These are phyloP conservation scores for Luzula sylvatica DNA, from an alignment of 176 grass and related monocot species.

Conservation along the genomic window DNA sequence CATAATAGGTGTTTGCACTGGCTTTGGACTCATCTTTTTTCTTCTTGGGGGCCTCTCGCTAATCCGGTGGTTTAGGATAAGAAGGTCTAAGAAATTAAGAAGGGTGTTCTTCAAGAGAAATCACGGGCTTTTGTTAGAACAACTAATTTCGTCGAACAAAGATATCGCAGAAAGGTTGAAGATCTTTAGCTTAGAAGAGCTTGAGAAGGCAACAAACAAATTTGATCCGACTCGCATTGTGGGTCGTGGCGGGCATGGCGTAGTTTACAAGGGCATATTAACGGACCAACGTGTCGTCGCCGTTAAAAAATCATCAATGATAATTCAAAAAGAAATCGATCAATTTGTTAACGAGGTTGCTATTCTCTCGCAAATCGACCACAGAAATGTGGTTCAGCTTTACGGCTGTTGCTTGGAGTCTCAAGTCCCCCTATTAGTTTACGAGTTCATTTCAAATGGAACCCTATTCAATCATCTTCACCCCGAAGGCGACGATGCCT, in stretches of 20 bases:
- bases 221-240: slow-evolving; percentile 38
- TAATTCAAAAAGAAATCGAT: slow-evolving; percentile 33
- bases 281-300: slow-evolving; percentile 36
- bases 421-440: slow-evolving; percentile 41
- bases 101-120: slow-evolving; percentile 34
- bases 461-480: slow-evolving; percentile 30
- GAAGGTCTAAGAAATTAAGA: slow-evolving; percentile 16
- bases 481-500: neutral
- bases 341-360: slow-evolving; percentile 51
- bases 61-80: slow-evolving; percentile 3
- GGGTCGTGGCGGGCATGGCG: slow-evolving; percentile 43
- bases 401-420: too few species aligned
- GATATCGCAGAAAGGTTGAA: slow-evolving; percentile 28
- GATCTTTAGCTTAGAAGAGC: slow-evolving; percentile 45
- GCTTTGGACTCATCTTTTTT: slow-evolving; percentile 21
- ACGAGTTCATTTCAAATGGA: slow-evolving; percentile 42
- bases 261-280: too few species aligned
- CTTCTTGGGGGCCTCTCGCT: slow-evolving; percentile 14
- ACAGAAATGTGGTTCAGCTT: slow-evolving; percentile 40
- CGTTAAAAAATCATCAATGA: slow-evolving; percentile 43
- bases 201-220: too few species aligned
- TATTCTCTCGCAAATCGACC: slow-evolving; percentile 47
- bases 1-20: slow-evolving; percentile 20
- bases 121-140: slow-evolving; percentile 36
- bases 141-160: slow-evolving; percentile 30